Percentiles rank a stretch among this genome's conserved stretches.
These are phyloP conservation scores for Podospora pseudoanserina DNA, from an alignment of 495 filamentous ascomycete species.

Conservation along the genomic window DNA sequence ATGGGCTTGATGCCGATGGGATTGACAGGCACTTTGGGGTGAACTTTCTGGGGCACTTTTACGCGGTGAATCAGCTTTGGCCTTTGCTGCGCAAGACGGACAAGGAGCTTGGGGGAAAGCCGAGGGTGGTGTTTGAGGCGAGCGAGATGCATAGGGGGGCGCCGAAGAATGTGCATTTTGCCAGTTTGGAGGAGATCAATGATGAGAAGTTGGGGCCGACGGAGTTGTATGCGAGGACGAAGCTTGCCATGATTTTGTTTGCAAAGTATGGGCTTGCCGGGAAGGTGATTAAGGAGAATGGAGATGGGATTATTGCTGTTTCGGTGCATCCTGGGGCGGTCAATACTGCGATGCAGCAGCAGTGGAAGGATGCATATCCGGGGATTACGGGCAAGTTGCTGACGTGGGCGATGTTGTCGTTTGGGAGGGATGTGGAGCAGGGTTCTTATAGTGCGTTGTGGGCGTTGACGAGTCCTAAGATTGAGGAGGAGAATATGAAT, in stretches of 20 bases:
- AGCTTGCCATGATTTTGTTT: conserved; percentile 55
- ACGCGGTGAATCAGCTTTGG: conserved; percentile 40
- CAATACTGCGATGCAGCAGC: conserved; percentile 45
- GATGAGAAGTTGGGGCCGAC: conserved; percentile 47
- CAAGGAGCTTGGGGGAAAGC: conserved; percentile 29
- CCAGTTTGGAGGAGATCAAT: conserved; percentile 52
- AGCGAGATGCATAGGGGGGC: conserved; percentile 51
- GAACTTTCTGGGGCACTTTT: conserved; percentile 49
- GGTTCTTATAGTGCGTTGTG: conserved; percentile 44
- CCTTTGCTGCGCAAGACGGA: conserved; percentile 42
- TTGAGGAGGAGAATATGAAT: conserved; percentile 42
- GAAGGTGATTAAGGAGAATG: conserved; percentile 41
- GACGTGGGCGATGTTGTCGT: conserved; percentile 30
- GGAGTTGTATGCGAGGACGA: conserved; percentile 52
- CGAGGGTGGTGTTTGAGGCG: conserved; percentile 51
- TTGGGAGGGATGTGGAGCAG: conserved; percentile 39
- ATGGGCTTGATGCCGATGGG: conserved; percentile 38
- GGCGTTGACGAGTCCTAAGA: conserved; percentile 40
- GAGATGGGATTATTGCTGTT: conserved; percentile 39
- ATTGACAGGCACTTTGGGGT: conserved; percentile 53
- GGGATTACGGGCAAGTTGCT: conserved; percentile 40
- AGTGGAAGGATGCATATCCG: conserved; percentile 49
- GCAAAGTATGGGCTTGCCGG: conserved; percentile 42
- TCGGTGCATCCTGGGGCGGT: conserved; percentile 46
- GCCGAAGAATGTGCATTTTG: conserved; percentile 46